Evolutionary conservation across 768 basidiomycete genomes (phyloP).

Genomic region (Butyriboletus loyo): DNA sequence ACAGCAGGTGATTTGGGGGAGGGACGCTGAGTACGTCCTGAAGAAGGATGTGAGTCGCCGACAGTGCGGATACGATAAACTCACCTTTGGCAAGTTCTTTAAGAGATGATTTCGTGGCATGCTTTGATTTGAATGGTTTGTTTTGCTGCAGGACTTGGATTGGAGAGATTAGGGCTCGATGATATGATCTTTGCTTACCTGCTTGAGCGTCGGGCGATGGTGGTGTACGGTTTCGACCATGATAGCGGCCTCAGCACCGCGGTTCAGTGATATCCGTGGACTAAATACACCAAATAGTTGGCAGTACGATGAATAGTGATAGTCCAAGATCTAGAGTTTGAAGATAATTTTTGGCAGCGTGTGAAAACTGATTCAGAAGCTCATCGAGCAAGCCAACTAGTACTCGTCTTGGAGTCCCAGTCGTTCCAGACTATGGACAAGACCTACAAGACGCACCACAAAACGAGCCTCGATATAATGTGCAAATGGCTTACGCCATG

Average conservation of each 20-base stretch:
- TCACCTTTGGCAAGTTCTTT: slow-evolving; percentile 84
- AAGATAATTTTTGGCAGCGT: background rate
- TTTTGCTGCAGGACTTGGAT: slow-evolving; percentile 56
- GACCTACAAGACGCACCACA: background rate
- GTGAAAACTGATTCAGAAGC: background rate
- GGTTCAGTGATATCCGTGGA: background rate
- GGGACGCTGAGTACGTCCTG: slow-evolving; percentile 57
- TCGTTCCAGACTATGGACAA: background rate
- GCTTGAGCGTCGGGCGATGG: slow-evolving; percentile 83
- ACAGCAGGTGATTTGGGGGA: slow-evolving; percentile 50
- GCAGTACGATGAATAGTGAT: background rate
- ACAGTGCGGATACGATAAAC: background rate
- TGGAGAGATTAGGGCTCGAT: background rate
- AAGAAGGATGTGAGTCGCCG: background rate
- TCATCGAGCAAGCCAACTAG: background rate
- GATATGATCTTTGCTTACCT: slow-evolving; percentile 42
- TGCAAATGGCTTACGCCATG: background rate
- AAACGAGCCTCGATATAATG: background rate
- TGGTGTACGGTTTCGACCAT: slow-evolving; percentile 50
- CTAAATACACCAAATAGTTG: background rate
- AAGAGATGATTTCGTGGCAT: slow-evolving; percentile 79
- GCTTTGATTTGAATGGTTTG: slow-evolving; percentile 90
- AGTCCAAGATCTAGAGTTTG: background rate
- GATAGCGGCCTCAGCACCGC: background rate
- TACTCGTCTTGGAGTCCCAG: background rate